Evolutionary conservation across 2,329 filamentous ascomycete genomes (phyloP), one percentile per base, ranked within the genome.

Genomic region (Penicillium janthinellum): DNA sequence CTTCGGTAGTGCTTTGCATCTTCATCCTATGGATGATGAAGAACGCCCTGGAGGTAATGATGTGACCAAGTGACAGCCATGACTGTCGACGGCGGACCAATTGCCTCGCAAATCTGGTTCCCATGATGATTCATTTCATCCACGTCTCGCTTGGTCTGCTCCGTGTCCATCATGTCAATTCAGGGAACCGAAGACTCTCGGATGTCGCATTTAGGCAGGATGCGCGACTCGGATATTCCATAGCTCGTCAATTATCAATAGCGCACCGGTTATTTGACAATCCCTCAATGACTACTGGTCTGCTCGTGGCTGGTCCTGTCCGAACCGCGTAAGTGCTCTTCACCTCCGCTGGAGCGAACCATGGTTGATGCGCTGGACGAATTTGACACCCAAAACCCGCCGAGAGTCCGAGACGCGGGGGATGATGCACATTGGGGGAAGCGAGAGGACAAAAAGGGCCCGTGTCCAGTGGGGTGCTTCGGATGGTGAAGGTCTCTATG

Each of bases 331-430:
- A 31, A 28, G 49, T 39, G 31, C 37, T 52, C 31, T 39, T 52
- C 34, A 52, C 35, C 38, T 52, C 53, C 53, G 47, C 60, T 61
- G 8, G 10, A 56, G 55, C 58, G 54, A 64, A 60, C 64, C 64
- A 60, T 61, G 64, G 63, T 56, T 59, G 25, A n/a, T n/a, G 25
- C 50, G 14, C 15, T 42, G 45, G 31, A n/a, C 17, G 11, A 17
- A 11, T 35, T 14, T 17, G 28, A 2, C 35, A 47, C 14, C 25
- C 44, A 28, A 47, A 47, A 31, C 11, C 17, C 15, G 48, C 34
- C 35, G 25, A 31, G 28, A 7, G 28, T 8, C 28, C 28, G 28
- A 31, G 28, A 48, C 49, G 56, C 49, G 56, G 49, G 55, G 49
- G 39, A 41, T 49, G 45, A 49, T 49, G 22, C 44, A 31, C 44